Evolutionary conservation across 202 grass and related monocot species (phyloP).

Genomic region (Setaria viridis): DNA sequence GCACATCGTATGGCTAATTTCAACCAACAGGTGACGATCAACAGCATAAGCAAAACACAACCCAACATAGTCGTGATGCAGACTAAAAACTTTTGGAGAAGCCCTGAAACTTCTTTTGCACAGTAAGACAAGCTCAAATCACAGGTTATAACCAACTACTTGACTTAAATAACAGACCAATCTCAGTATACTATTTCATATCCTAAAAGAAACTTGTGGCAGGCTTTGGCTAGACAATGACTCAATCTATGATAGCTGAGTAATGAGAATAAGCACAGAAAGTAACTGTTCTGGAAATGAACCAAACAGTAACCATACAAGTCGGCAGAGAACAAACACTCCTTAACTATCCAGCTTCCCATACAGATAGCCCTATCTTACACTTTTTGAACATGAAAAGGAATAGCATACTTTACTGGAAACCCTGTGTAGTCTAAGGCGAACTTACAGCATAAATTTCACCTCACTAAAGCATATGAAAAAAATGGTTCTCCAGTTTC

Average conservation of each 20-base stretch:
- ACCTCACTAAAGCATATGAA: background rate
- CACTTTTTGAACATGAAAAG: background rate
- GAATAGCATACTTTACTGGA: background rate
- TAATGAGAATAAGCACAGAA: background rate
- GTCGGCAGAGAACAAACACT: background rate
- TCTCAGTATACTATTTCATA: slow-evolving; percentile 6
- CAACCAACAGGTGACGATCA: background rate
- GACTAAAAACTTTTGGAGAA: background rate
- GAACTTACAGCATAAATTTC: background rate
- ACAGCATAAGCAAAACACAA: background rate
- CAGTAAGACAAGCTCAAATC: background rate
- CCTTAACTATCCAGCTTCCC: background rate
- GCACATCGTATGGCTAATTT: background rate
- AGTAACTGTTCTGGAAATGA: background rate
- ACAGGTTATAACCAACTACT: background rate
- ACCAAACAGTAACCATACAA: background rate
- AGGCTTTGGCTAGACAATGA: background rate
- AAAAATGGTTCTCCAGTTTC: background rate
- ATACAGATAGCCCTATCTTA: background rate
- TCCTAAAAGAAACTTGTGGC: background rate
- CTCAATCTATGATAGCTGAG: background rate
- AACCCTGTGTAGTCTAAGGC: background rate
- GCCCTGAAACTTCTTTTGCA: background rate
- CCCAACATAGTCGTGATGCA: background rate
- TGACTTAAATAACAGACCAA: slow-evolving; percentile 7